Conservation (phyloP, 176 grass and related monocot species). For the Bothriochloa decipiens region DNA sequence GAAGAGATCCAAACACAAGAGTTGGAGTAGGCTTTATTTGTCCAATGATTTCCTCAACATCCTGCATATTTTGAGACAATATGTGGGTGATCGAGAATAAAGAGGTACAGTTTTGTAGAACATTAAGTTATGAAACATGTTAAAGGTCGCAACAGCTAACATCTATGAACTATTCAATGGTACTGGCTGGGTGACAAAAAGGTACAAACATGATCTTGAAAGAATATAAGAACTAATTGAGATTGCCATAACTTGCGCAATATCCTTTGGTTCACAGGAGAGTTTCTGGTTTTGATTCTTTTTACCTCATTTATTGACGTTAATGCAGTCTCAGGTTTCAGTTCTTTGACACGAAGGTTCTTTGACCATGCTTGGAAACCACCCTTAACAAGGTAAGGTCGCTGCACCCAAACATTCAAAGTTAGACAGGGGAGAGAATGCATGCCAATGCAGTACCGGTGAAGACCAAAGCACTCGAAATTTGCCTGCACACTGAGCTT, state of each 20-base stretch:
- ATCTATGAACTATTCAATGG: conserved; percentile 28
- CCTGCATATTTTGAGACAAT: conserved; percentile 61
- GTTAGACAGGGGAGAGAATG: conserved; percentile 38
- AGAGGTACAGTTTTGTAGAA: neutral
- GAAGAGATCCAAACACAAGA: conserved; percentile 66
- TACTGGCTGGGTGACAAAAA: conserved; percentile 7
- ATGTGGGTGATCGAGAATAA: conserved; percentile 10
- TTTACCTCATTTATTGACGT: conserved; percentile 92
- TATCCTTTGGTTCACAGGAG: neutral
- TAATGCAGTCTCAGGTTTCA: conserved; percentile 88
- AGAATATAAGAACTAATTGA: neutral
- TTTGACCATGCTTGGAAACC: conserved; percentile 92
- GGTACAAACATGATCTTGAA: neutral
- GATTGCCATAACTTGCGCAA: neutral
- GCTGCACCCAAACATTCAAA: conserved; percentile 56
- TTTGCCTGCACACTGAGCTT: conserved; percentile 89
- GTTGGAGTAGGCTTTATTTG: conserved; percentile 85
- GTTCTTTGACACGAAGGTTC: conserved; percentile 83
- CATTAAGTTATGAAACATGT: neutral
- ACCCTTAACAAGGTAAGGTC: conserved; percentile 90
- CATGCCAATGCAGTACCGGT: neutral
- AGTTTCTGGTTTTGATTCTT: conserved; percentile 21
- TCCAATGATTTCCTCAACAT: conserved; percentile 82
- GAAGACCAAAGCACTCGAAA: conserved; percentile 26
- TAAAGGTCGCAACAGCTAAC: neutral